Evolutionary conservation across 768 basidiomycete genomes (phyloP), one percentile per base, ranked within the genome.

Genomic region (Lentinula edodes): DNA sequence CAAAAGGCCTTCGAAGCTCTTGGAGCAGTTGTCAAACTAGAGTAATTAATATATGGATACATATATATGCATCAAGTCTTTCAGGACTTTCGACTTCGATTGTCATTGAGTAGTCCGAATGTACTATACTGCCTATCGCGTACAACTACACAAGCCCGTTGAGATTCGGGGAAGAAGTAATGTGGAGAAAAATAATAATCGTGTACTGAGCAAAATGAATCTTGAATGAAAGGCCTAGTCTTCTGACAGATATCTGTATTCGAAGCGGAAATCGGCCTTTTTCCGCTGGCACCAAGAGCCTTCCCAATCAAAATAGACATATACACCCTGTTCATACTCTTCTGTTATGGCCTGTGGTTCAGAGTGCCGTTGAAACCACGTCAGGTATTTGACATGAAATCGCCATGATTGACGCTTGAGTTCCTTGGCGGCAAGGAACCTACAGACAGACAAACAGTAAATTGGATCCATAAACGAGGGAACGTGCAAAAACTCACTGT

Each of bases 221-320:
- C 6, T n/a, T 52, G 41, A 50, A 50, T 42, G 20, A 41, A 16
- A 41, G 15, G 15, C 34, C 81, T 73, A 93, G 72, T 96, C 93
- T 73, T 96, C 93, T 2, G 91, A 94, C 59, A 96, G 79, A 78
- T 95, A 95, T 64, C 94, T 91, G 74, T 96, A 96, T 75, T 95
- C 91, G 69, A 93, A 98, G 28, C 94, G 88, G 83, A 98, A 99
- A 73, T 98, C 95, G 70, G 90, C 88, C 82, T 99, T 99, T 80
- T 95, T 93, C 71, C 96, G 83, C 72, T 96, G 94, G 73, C 95
- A 97, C 97, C 96, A 99, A 65, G 91, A 93, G 54, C 93, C 93
- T 73, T 98, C 95, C 95, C 95, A 98, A 75, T 98, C 96, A 73
- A 98, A 98, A 81, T 99, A 99, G 38, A 97, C 91, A 74, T 99